A percentile compares a stretch with the other conserved stretches of the same genome.
These are phyloP conservation scores for Vanderwaltozyma yarrowii DNA, from an alignment of 805 yeast species.

Conservation along the genomic window DNA sequence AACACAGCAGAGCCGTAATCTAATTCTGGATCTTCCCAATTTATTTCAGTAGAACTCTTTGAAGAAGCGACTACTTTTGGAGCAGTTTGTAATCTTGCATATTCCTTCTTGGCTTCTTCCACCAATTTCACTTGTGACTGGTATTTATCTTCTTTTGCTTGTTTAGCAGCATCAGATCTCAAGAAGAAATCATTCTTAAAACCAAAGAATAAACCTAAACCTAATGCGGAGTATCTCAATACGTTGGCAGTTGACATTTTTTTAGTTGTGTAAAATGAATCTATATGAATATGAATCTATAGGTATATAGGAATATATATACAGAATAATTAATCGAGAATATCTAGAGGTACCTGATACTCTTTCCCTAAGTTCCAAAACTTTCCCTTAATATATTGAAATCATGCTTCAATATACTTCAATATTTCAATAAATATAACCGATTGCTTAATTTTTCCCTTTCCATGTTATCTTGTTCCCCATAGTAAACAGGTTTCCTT, in stretches of 20 bases:
- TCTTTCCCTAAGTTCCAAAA: no score
- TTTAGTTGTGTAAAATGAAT: no score
- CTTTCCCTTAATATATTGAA: no score
- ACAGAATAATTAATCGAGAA: no score
- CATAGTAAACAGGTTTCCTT: no score
- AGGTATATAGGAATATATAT: no score
- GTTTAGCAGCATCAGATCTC: conserved; percentile 47
- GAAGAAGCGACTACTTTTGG: conserved; percentile 12
- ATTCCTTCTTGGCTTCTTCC: conserved; percentile 82
- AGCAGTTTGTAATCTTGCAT: conserved; percentile 48
- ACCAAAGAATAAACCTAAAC: conserved; percentile 83
- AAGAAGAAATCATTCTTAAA: conserved; percentile 70
- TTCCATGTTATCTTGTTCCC: no score
- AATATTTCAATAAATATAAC: no score
- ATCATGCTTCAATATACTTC: no score
- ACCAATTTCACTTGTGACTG: conserved; percentile 64
- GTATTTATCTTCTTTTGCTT: conserved; percentile 47
- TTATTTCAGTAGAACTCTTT: conserved; percentile 37
- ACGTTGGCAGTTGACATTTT: conserved; percentile 47
- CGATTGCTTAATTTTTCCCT: no score
- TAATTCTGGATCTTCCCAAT: conserved; percentile 84
- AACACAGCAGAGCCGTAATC: conserved; percentile 68
- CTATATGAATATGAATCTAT: not conserved
- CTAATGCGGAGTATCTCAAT: conserved; percentile 86
- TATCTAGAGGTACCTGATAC: no score